Evolutionary conservation across 768 basidiomycete genomes (phyloP), one percentile per base, ranked within the genome.

Genomic region (Mycena leptocephala): DNA sequence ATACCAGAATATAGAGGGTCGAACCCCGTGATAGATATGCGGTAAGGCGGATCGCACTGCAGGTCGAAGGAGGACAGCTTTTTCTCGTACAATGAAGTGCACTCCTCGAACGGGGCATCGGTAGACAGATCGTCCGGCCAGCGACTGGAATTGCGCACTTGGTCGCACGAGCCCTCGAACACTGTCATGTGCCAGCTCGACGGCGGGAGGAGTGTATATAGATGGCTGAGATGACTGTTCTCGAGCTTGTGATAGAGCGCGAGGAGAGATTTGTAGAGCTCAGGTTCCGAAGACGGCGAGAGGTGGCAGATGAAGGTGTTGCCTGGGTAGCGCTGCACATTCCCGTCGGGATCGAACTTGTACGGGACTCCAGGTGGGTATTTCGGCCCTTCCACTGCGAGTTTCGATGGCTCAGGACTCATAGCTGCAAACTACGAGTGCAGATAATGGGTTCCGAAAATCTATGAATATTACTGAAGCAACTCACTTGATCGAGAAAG

Each of bases 171-270:
- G 8, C 32, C 56, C 4, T 59, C 33, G 56, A 59, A 59, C 18
- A 59, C 56, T 20, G 56, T 59, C 56, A 56, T 56, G 56, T 59
- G 56, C 56, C 56, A 59, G 32, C 56, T 59, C 18, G 56, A 33
- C 22, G 56, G 56, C 56, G 56, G 56, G 18, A 59, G 22, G 16
- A 59, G 56, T 18, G 22, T 22, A 35, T 59, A 59, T 3, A 59
- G 56, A 35, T 59, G 32, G 33, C 56, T 59, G 56, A 59, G 56
- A 18, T n/a, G 56, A n/a, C 18, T 32, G 33, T 35, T 59, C 30
- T 35, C 35, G 20, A 59, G 33, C n/a, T 59, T 59, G 1, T 35
- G 32, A 33, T 59, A 11, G 2, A 59, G 56, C 32, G 33, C 33
- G 13, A 59, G 56, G 6, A 59, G 33, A 7, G 56, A 59, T 20